Conservation (phyloP, 2,329 filamentous ascomycete species). For the Apiospora phragmitis region DNA sequence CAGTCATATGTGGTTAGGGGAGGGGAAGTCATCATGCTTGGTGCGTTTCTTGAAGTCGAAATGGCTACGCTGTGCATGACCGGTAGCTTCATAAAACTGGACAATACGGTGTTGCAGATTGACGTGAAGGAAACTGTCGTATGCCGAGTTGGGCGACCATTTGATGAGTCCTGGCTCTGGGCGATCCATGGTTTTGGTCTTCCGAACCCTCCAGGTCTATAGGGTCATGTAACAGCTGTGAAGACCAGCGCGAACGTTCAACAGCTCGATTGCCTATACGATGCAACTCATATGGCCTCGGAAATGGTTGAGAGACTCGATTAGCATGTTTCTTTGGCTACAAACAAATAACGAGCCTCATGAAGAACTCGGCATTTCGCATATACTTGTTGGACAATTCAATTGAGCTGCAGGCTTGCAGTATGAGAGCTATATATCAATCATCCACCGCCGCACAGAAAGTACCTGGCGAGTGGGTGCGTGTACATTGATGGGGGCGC, state of each 20-base stretch:
- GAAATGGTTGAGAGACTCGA: background rate
- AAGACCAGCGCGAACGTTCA: slow-evolving; percentile 11
- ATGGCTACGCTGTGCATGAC: slow-evolving; percentile 54
- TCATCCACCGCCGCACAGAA: background rate
- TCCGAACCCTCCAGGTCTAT: slow-evolving; percentile 27
- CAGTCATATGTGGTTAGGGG: slow-evolving; percentile 67
- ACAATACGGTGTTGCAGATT: slow-evolving; percentile 64
- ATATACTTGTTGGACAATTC: background rate
- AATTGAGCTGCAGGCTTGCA: background rate
- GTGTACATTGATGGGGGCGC: background rate
- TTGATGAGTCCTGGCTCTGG: slow-evolving; percentile 64
- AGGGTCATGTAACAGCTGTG: background rate
- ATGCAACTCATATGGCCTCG: slow-evolving; percentile 1
- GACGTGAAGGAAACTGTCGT: slow-evolving; percentile 64
- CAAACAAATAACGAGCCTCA: background rate
- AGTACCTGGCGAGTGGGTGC: background rate
- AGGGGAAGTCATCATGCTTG: slow-evolving; percentile 64
- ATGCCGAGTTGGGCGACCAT: slow-evolving; percentile 61
- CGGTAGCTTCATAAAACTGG: slow-evolving; percentile 63
- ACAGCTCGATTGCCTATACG: background rate
- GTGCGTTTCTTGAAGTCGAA: slow-evolving; percentile 60
- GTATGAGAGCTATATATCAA: background rate
- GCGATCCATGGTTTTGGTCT: slow-evolving; percentile 47
- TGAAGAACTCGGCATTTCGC: background rate
- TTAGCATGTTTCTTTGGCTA: background rate